Percentiles rank a stretch among this genome's conserved stretches.
phyloP scores from a whole-genome alignment of 306 rosid genomes.

The Pterocarpus macrocarpus region DNA sequence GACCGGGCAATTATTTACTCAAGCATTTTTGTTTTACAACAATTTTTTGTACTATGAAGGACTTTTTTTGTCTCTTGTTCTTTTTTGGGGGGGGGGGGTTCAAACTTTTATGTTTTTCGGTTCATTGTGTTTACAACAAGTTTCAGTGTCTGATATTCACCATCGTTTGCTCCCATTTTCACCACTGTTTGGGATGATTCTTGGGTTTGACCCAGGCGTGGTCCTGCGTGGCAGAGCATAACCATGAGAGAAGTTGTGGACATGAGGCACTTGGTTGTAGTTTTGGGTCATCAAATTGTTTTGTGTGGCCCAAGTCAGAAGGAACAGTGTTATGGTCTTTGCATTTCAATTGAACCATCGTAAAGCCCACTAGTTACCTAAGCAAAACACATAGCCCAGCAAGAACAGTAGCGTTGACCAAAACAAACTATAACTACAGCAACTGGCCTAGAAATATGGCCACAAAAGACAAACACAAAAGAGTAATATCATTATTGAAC shows the following conservation, averaged over 20 bases:
- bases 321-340: neutral
- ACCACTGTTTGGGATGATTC: neutral
- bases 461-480: neutral
- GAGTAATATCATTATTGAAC: too few relatives aligned
- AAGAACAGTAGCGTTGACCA: neutral
- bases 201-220: neutral
- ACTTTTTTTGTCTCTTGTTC: too few relatives aligned
- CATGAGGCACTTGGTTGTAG: too few relatives aligned
- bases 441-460: neutral
- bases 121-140: neutral
- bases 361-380: neutral
- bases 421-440: neutral
- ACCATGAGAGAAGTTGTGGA: too few relatives aligned
- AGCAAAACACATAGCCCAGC: neutral
- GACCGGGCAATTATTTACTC: neutral
- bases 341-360: neutral
- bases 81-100: too few relatives aligned
- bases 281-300: neutral
- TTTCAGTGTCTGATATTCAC: neutral
- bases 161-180: slow-evolving; percentile 10
- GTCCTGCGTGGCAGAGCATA: neutral
- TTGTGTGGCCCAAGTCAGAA: neutral
- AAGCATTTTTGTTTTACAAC: neutral
- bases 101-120: too few relatives aligned
- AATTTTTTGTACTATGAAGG: too few relatives aligned